phyloP scores from a whole-genome alignment of 139 green algal species.

The Gonium pectorale region DNA sequence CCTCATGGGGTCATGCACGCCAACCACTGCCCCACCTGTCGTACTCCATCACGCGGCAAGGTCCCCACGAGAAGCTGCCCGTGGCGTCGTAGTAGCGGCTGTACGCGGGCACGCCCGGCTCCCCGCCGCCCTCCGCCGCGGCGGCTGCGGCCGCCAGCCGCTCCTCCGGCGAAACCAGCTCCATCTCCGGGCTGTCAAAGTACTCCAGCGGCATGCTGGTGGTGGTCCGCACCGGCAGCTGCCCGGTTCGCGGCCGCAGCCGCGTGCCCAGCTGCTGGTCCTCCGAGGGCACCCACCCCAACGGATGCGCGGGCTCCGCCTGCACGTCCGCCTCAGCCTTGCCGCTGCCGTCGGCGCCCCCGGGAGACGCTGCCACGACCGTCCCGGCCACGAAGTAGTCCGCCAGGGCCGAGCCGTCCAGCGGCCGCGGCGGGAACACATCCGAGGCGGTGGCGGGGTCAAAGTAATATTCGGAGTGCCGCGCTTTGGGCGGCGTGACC shows the following conservation, averaged over 20 bases:
- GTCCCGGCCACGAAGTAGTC: slow-evolving; percentile 35
- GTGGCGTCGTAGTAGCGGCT: slow-evolving; percentile 69
- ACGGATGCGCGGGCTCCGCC: slow-evolving; percentile 42
- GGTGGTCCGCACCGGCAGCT: slow-evolving; percentile 51
- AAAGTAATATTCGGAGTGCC: slow-evolving; percentile 20
- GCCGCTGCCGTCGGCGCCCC: not conserved
- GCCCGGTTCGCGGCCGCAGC: slow-evolving; percentile 60
- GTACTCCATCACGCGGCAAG: slow-evolving; percentile 55
- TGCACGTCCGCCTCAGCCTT: not conserved
- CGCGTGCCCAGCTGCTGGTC: slow-evolving; percentile 33
- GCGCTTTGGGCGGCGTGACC: not conserved
- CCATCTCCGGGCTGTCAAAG: slow-evolving; percentile 77
- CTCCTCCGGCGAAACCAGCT: slow-evolving; percentile 56
- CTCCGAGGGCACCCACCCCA: slow-evolving; percentile 65
- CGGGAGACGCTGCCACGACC: not conserved
- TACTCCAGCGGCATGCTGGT: slow-evolving; percentile 69
- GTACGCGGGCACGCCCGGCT: slow-evolving; percentile 51
- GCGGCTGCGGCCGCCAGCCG: slow-evolving; percentile 45
- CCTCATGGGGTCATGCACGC: too few species aligned
- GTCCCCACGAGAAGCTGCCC: slow-evolving; percentile 71
- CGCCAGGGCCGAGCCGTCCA: slow-evolving; percentile 13
- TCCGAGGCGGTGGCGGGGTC: not conserved
- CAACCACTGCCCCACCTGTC: slow-evolving; percentile 56
- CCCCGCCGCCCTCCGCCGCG: not conserved
- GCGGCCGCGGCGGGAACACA: slow-evolving; percentile 16